Base-by-base conservation (phyloP, 2,329 filamentous ascomycete species). In the Epichloe aotearoae region DNA sequence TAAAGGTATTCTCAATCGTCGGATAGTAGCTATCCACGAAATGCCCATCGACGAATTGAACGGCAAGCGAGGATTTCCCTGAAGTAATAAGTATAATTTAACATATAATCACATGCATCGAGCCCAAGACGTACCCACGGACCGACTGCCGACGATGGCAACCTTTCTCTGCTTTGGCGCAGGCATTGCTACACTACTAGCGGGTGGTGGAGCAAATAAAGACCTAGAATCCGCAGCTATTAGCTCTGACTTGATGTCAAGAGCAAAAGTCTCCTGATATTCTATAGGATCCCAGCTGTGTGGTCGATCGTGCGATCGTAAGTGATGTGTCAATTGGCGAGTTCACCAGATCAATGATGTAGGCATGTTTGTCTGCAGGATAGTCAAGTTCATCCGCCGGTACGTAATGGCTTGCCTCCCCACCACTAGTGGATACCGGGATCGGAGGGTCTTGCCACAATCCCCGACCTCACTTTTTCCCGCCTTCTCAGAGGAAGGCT, bases 21-120 rank as follows among this genome's bases (percentile, higher is more conserved):
- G 93, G 93, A 68, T 98, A 98, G 72, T 98, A 98, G 69, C 87
- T 94, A 69, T 98, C 93, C 64, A 98, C 91, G 65, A 98, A 98
- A 71, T 95, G 90, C 55, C 89, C 89, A 66, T 98, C 93, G 64
- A 96, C 91, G 64, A 93, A 97, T 65, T 91, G 91, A 46, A 97
- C 93, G 12, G 93, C 95, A 57, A 98, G 82, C 50, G 91, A 97
- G 20, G 89, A 96, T 76, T 98, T 98, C 69, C 93, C 93, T 97
- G 61, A 6, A 33, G 33, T 10, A 11, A 30, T 42, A 17, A 44
- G 40, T 4, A 47, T 26, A 17, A 34, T 34, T 20, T 34, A 11
- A 5, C 15, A 15, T 8, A 6, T 14, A 19, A 5, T 14, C 5
- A 8, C 23, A 43, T 40, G 14, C 17, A 36, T 15, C 17, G 15